phyloP scores from a whole-genome alignment of 495 filamentous ascomycete species.

The Penicillium cinerascens region DNA sequence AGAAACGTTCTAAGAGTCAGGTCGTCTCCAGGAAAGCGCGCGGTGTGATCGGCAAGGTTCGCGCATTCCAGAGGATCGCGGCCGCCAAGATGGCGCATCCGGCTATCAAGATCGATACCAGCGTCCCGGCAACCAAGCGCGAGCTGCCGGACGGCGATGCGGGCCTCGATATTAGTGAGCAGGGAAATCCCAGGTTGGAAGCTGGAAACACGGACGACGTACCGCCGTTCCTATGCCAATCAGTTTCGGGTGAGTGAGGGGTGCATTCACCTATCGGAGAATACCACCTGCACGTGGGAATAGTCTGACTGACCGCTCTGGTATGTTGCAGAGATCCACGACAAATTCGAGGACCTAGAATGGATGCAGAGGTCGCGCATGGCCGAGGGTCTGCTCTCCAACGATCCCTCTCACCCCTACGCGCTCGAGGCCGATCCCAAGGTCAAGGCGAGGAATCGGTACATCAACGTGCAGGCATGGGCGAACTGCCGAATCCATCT shows the following conservation, averaged over 20 bases:
- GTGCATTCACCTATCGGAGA: constrained; percentile 22
- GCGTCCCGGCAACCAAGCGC: constrained; percentile 40
- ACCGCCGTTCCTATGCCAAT: constrained; percentile 43
- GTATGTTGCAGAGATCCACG: constrained; percentile 37
- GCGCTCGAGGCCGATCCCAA: constrained; percentile 51
- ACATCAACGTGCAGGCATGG: constrained; percentile 83
- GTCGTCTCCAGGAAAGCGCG: constrained; percentile 44
- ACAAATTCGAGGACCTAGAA: constrained; percentile 48
- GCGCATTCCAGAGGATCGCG: constrained; percentile 43
- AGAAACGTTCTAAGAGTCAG: constrained; percentile 31
- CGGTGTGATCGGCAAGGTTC: constrained; percentile 47
- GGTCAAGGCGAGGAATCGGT: constrained; percentile 66
- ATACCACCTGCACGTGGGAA: constrained; percentile 18
- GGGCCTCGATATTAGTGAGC: constrained; percentile 28
- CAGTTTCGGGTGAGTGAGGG: constrained; percentile 37
- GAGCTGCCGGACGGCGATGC: constrained; percentile 38
- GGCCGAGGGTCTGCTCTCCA: constrained; percentile 31
- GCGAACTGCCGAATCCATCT: constrained; percentile 81
- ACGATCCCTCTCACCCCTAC: constrained; percentile 41
- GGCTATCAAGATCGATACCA: constrained; percentile 47
- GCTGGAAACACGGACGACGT: constrained; percentile 35
- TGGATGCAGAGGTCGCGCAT: constrained; percentile 43
- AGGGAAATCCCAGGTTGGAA: constrained; percentile 34
- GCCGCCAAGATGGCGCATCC: constrained; percentile 47
- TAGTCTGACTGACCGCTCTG: constrained; percentile 21